These are phyloP conservation scores for Calonectria crousiana DNA, from an alignment of 2,329 filamentous ascomycete genomes.

Conservation along the genomic window DNA sequence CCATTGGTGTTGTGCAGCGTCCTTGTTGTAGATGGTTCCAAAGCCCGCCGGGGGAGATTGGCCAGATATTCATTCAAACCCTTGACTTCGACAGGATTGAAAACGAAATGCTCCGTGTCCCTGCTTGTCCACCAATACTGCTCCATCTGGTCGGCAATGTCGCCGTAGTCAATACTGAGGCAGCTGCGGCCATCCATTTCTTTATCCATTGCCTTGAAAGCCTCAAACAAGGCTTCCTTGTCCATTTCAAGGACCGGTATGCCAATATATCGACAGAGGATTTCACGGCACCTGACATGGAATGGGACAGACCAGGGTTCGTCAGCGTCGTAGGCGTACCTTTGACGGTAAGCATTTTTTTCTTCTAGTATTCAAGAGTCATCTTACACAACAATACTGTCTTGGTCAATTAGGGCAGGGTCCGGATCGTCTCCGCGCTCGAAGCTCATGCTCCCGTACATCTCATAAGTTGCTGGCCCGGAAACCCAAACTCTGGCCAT, in stretches of 20 bases:
- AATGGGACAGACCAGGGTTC: not conserved
- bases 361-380: too few relatives aligned
- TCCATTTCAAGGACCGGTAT: slow-evolving; percentile 11
- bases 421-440: not conserved
- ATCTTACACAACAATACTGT: not conserved
- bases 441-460: not conserved
- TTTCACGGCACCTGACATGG: slow-evolving; percentile 15
- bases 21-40: too few relatives aligned
- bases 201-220: not conserved
- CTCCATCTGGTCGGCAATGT: not conserved
- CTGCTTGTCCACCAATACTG: not conserved
- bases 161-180: slow-evolving; percentile 22
- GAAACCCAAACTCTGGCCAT: not conserved
- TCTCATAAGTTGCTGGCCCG: not conserved
- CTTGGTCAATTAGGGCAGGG: not conserved
- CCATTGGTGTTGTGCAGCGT: not conserved
- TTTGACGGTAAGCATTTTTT: not conserved
- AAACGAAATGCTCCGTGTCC: slow-evolving; percentile 10
- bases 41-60: not conserved
- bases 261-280: slow-evolving; percentile 6
- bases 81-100: slow-evolving; percentile 11
- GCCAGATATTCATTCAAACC: not conserved
- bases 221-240: slow-evolving; percentile 10
- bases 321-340: not conserved
- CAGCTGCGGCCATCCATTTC: not conserved